Base-by-base conservation (phyloP, 2,329 filamentous ascomycete genomes). In the Microdochium paspali region DNA sequence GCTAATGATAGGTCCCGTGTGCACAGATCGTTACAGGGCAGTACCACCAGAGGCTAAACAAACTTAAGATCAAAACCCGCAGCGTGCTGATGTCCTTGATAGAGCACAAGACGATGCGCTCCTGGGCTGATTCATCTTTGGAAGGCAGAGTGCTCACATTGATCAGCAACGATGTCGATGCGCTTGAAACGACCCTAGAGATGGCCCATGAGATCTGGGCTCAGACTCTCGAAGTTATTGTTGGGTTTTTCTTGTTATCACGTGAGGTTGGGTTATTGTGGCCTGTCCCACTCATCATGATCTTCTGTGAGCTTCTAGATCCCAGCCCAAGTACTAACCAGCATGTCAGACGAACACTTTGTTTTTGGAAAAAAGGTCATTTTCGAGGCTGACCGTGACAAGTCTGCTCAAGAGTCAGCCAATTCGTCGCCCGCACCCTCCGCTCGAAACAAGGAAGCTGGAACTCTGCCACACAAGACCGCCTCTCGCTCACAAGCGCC, bases 131-230 rank as follows among this genome's bases (percentile, higher is more conserved):
- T 20, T 50, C 51, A 20, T 57, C 61, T 39, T 58, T 62, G 15
- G 57, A 65, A 13, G 64, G 62, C 3, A 61, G 58, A 26, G 61
- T 63, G 2, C 54, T 65, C 2, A 68, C 68, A 0, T 56, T 73
- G 0, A 65, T 66, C 56, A 72, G 62, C 48, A 71, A 61, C 2
- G 70, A 73, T 52, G 59, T 64, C 2, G 61, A 65, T 12, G 59
- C 55, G 46, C 53, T 71, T 0, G 61, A 59, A 1, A 52, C 52
- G 0, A 57, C 63, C 5, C 58, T 56, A 0, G 56, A 60, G 25
- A 66, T 71, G 63, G 49, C 68, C 13, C 68, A 72, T 44, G 69
- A 72, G 39, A 62, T 60, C 1, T 72, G 69, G 67, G 69, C 64
- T 0, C 60, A 68, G 13, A 31, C 63, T 1, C n/a, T 72, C 1